These are phyloP conservation scores for Flaveria sonorensis DNA, from an alignment of 129 eudicot genomes.

Conservation along the genomic window DNA sequence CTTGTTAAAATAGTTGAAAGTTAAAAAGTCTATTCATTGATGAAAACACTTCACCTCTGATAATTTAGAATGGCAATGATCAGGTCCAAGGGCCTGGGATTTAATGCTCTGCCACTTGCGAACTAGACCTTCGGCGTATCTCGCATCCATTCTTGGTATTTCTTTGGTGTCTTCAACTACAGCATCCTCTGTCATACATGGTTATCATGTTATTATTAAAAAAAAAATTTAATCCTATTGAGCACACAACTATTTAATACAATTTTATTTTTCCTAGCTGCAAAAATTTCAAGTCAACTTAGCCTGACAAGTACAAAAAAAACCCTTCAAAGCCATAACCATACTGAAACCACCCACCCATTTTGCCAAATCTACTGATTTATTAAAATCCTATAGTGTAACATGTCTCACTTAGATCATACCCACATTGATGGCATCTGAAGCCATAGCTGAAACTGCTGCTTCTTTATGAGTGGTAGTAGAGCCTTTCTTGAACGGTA, in stretches of 20 bases:
- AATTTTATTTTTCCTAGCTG: background rate
- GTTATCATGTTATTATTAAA: background rate
- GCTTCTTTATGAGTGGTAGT: constrained; percentile 34
- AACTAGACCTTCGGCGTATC: constrained; percentile 77
- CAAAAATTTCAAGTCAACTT: background rate
- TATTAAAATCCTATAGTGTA: background rate
- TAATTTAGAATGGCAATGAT: constrained; percentile 63
- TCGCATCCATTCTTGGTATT: constrained; percentile 90
- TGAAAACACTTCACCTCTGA: constrained; percentile 58
- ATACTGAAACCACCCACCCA: background rate
- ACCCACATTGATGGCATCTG: constrained; percentile 81
- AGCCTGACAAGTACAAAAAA: background rate
- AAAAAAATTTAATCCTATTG: background rate
- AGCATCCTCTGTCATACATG: constrained; percentile 44
- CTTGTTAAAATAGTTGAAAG: background rate
- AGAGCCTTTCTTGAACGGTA: constrained; percentile 49
- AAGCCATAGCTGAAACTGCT: constrained; percentile 56
- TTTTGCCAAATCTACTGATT: background rate
- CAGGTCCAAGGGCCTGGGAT: constrained; percentile 90
- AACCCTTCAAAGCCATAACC: background rate
- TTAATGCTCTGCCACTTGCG: constrained; percentile 91
- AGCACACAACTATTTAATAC: background rate
- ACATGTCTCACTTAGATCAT: constrained; percentile 39
- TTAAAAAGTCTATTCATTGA: background rate
- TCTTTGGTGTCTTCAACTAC: constrained; percentile 54